phyloP scores from a whole-genome alignment of 2,329 filamentous ascomycete genomes.

The Clathrospora elynae region DNA sequence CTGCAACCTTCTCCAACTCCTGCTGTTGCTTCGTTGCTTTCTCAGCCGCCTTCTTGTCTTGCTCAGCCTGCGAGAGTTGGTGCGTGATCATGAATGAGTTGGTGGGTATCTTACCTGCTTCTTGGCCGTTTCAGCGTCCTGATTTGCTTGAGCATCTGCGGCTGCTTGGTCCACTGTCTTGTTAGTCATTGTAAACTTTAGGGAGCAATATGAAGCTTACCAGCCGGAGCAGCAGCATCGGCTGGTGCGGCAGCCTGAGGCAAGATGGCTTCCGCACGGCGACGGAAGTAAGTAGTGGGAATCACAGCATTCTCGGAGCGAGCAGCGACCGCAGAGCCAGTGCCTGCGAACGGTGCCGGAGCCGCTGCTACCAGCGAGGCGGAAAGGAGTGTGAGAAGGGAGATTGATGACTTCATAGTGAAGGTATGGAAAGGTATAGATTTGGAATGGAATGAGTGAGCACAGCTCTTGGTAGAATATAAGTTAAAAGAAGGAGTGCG shows the following conservation, averaged over 20 bases:
- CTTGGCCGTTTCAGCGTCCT: constrained; percentile 3
- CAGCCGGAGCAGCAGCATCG: constrained; percentile 6
- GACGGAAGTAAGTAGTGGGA: constrained; percentile 29
- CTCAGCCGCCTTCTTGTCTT: constrained; percentile 1
- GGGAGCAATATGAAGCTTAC: constrained; percentile 2
- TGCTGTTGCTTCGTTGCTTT: constrained; percentile 6
- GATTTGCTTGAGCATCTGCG: background rate
- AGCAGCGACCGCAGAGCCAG: constrained; percentile 32
- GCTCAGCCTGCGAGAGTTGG: background rate
- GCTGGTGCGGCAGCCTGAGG: constrained; percentile 6
- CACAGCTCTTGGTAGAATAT: constrained; percentile 44
- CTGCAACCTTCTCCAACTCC: constrained; percentile 10
- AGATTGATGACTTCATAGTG: constrained; percentile 44
- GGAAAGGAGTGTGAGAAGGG: constrained; percentile 45
- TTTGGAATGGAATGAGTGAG: constrained; percentile 31
- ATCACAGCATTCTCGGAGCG: constrained; percentile 30
- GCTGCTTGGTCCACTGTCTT: constrained; percentile 4
- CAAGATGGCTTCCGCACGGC: constrained; percentile 25
- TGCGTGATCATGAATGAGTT: background rate
- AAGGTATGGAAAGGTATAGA: constrained; percentile 11
- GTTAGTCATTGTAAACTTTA: background rate
- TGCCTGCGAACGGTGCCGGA: constrained; percentile 39
- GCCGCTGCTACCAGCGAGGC: constrained; percentile 40
- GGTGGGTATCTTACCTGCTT: background rate
- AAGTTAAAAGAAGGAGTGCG: constrained; percentile 37